Percentiles rank a stretch among this genome's conserved stretches.
Conservation (phyloP, 306 rosid species). For the Vigna angularis region DNA sequence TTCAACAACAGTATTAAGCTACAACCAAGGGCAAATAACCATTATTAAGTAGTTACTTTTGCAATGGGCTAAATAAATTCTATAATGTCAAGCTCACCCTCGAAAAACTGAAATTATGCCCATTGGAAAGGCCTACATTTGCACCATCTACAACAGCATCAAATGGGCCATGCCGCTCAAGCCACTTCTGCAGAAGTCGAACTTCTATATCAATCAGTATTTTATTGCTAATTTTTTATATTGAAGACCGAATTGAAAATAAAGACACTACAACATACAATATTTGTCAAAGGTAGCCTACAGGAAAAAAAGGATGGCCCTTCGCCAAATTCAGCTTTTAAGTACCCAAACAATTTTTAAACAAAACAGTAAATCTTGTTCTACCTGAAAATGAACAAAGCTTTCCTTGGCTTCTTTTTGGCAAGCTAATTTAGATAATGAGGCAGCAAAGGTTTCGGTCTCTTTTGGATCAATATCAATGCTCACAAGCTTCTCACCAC, state of each 20-base stretch:
- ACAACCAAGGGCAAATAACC: slow-evolving; percentile 52
- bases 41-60: slow-evolving; percentile 42
- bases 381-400: slow-evolving; percentile 76
- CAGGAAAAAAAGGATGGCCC: slow-evolving; percentile 29
- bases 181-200: slow-evolving; percentile 84
- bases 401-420: slow-evolving; percentile 60
- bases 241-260: slow-evolving; percentile 39
- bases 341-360: slow-evolving; percentile 10
- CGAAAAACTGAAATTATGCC: slow-evolving; percentile 59
- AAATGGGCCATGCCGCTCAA: slow-evolving; percentile 76
- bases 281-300: slow-evolving; percentile 22
- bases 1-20: slow-evolving; percentile 73
- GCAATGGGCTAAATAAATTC: slow-evolving; percentile 30
- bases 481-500: slow-evolving; percentile 75
- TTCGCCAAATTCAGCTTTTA: slow-evolving; percentile 39
- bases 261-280: slow-evolving; percentile 24
- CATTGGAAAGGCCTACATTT: slow-evolving; percentile 67
- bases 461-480: slow-evolving; percentile 90
- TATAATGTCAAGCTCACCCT: slow-evolving; percentile 59
- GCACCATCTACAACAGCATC: slow-evolving; percentile 97
- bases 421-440: slow-evolving; percentile 73
- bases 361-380: slow-evolving; percentile 41
- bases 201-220: slow-evolving; percentile 57
- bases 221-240: slow-evolving; percentile 37
- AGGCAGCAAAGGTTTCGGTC: slow-evolving; percentile 74